A percentile compares a stretch with the other conserved stretches of the same genome.
phyloP scores from a whole-genome alignment of 306 rosid genomes.

The Prunus kanzakura region DNA sequence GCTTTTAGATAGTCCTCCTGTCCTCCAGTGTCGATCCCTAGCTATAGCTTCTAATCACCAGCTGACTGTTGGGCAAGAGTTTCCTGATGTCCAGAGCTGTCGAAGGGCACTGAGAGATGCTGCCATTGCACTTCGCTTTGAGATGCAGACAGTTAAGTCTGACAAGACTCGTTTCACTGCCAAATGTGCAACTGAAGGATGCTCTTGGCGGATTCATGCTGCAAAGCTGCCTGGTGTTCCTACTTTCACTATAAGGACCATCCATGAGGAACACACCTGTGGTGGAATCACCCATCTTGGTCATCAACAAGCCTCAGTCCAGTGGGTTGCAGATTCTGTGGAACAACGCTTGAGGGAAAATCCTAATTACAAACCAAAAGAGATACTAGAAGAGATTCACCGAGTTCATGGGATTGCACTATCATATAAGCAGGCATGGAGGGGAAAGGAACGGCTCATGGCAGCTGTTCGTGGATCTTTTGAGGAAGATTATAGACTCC shows the following conservation, averaged over 20 bases:
- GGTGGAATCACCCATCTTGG: constrained; percentile 53
- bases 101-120: constrained; percentile 60
- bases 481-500: constrained; percentile 49
- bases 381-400: constrained; percentile 55
- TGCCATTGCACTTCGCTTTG: constrained; percentile 53
- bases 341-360: constrained; percentile 47
- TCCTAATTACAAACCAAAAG: constrained; percentile 52
- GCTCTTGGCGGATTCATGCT: constrained; percentile 65
- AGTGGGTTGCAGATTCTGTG: constrained; percentile 55
- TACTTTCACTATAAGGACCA: constrained; percentile 52
- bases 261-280: constrained; percentile 45
- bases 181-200: constrained; percentile 49
- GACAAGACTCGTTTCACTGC: constrained; percentile 58
- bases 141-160: constrained; percentile 47
- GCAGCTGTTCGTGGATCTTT: constrained; percentile 55
- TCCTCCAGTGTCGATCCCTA: constrained; percentile 36
- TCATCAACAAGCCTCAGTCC: constrained; percentile 57
- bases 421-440: constrained; percentile 50
- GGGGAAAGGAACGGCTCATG: constrained; percentile 56
- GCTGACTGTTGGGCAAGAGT: constrained; percentile 54
- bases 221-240: constrained; percentile 53
- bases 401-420: constrained; percentile 51
- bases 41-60: constrained; percentile 16
- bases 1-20: constrained; percentile 19
- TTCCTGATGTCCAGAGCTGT: constrained; percentile 53